These are phyloP conservation scores for Coccomyxa sp. DNA, from an alignment of 139 green algal species.

Conservation along the genomic window DNA sequence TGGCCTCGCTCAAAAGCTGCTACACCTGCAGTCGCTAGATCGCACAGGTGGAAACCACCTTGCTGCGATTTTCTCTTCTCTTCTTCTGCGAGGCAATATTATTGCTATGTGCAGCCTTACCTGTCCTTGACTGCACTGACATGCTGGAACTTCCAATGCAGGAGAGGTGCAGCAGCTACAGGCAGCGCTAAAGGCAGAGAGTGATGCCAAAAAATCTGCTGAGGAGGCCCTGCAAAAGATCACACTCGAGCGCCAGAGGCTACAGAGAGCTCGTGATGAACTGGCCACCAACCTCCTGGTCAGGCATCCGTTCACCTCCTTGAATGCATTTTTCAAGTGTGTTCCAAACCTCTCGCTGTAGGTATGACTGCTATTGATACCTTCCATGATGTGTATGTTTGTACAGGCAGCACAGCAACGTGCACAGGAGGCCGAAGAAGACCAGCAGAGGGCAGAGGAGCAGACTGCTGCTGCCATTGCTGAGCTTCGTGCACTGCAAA, in stretches of 20 bases:
- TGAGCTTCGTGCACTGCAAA: slow-evolving; percentile 2
- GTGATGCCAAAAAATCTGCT: not conserved
- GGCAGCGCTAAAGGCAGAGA: not conserved
- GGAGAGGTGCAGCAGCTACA: not conserved
- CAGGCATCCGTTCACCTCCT: not conserved
- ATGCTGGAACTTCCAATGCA: not conserved
- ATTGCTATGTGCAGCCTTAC: not conserved
- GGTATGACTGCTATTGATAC: not conserved
- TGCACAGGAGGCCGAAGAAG: slow-evolving; percentile 50
- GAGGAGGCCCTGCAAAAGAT: not conserved
- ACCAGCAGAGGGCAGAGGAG: slow-evolving; percentile 52
- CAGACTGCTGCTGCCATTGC: slow-evolving; percentile 15
- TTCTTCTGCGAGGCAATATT: not conserved
- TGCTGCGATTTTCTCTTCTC: not conserved
- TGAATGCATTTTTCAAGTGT: not conserved
- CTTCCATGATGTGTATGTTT: not conserved
- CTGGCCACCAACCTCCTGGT: slow-evolving; percentile 8
- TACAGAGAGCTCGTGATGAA: slow-evolving; percentile 22
- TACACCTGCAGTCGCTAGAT: not conserved
- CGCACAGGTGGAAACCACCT: not conserved
- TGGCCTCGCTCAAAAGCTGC: not conserved
- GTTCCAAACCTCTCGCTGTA: not conserved
- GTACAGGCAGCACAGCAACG: slow-evolving; percentile 28
- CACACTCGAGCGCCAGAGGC: not conserved
- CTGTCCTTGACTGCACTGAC: too few relatives aligned